Percentiles rank a stretch among this genome's conserved stretches.
phyloP scores from a whole-genome alignment of 2,329 filamentous ascomycete species.

The Penicillium sp. region DNA sequence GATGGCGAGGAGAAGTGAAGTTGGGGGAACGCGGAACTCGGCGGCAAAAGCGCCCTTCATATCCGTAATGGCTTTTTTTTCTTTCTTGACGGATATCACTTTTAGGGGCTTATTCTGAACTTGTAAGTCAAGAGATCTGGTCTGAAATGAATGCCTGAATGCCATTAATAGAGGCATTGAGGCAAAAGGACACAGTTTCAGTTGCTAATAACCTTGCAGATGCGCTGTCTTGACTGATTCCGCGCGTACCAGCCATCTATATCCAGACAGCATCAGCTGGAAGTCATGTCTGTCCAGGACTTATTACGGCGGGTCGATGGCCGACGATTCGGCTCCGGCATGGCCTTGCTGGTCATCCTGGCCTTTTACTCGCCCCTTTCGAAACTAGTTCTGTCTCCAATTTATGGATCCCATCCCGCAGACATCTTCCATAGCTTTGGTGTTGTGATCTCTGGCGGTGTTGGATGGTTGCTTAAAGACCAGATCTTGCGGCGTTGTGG shows the following conservation, averaged over 20 bases:
- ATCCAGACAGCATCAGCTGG: conserved; percentile 10
- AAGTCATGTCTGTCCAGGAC: conserved; percentile 29
- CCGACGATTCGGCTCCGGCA: conserved; percentile 27
- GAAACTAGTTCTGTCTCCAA: conserved; percentile 73
- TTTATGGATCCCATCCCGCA: conserved; percentile 81
- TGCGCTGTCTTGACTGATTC: conserved; percentile 6
- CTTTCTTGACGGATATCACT: conserved; percentile 7
- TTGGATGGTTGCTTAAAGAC: conserved; percentile 68
- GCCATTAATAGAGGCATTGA: too few relatives aligned
- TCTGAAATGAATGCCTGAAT: background rate
- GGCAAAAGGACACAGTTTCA: conserved; percentile 7
- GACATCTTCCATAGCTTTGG: conserved; percentile 66
- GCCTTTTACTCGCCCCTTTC: conserved; percentile 44
- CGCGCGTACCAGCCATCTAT: conserved; percentile 1
- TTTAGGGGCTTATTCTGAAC: conserved; percentile 17
- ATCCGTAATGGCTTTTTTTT: conserved; percentile 17
- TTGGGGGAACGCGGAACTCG: conserved; percentile 26
- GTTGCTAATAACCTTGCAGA: conserved; percentile 11
- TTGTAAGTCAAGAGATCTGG: conserved; percentile 17
- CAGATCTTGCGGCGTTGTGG: conserved; percentile 48
- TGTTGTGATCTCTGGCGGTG: conserved; percentile 62
- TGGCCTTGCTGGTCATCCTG: conserved; percentile 37
- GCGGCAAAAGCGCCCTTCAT: conserved; percentile 27
- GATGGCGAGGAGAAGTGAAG: conserved; percentile 15
- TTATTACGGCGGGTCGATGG: conserved; percentile 27